These are phyloP conservation scores for Ogataea saltuana DNA, from an alignment of 805 yeast genomes.

Conservation along the genomic window DNA sequence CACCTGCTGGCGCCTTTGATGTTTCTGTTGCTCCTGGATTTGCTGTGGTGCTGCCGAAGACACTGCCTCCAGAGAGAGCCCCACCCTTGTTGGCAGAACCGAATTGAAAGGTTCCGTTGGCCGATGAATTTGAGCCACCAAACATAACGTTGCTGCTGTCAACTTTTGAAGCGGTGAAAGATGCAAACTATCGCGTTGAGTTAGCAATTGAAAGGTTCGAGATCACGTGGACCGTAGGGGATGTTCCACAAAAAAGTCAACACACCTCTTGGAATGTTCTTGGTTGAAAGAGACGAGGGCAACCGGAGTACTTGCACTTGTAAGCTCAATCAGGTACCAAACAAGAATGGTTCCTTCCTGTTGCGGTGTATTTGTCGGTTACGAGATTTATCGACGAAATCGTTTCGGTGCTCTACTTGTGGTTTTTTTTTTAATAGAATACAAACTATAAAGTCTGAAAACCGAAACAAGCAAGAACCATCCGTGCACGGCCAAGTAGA, in stretches of 20 bases:
- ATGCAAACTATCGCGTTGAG: not conserved
- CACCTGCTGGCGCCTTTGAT: no score
- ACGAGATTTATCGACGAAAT: no score
- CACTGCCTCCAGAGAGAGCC: not conserved
- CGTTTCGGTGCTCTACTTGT: no score
- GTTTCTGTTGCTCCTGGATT: not conserved
- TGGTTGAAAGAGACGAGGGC: not conserved
- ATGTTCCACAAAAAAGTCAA: not conserved
- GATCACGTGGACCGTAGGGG: no score
- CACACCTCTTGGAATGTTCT: not conserved
- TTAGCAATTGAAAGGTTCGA: no score
- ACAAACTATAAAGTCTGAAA: no score
- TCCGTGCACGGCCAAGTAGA: no score
- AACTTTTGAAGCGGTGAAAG: not conserved
- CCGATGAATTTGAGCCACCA: conserved; percentile 7
- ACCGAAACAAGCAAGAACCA: no score
- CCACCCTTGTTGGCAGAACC: conserved; percentile 10
- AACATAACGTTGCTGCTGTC: not conserved
- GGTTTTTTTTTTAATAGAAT: no score
- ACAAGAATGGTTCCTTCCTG: not conserved
- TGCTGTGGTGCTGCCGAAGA: conserved; percentile 3
- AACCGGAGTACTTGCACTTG: not conserved
- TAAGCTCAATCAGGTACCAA: not conserved
- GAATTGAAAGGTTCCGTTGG: conserved; percentile 10
- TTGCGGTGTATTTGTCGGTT: no score